Conservation (phyloP, 148 eudicot genomes). For the Salicornia ramosissima region DNA sequence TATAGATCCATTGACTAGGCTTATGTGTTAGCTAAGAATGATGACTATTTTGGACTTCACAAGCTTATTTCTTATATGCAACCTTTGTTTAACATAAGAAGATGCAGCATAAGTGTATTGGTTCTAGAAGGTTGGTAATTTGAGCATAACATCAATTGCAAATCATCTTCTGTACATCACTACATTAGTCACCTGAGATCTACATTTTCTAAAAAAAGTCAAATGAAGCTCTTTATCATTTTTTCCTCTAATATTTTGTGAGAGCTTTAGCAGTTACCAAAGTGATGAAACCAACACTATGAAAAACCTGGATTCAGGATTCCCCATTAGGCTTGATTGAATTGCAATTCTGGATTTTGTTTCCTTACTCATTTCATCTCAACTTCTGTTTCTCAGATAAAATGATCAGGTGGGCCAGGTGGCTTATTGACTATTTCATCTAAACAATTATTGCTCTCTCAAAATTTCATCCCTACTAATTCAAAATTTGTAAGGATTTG, state of each 20-base stretch:
- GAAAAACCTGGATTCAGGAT: not conserved
- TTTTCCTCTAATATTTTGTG: not conserved
- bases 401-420: not conserved
- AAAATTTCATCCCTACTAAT: no score
- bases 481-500: no score
- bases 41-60: not conserved
- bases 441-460: no score
- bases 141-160: not conserved
- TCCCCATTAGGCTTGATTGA: not conserved
- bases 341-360: not conserved
- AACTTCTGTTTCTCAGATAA: not conserved
- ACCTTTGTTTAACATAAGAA: not conserved
- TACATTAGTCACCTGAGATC: not conserved
- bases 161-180: not conserved
- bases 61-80: not conserved
- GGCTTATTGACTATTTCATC: not conserved
- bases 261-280: not conserved
- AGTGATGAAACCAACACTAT: not conserved
- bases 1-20: not conserved
- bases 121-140: not conserved
- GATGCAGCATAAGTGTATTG: not conserved
- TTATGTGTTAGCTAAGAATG: not conserved
- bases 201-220: not conserved
- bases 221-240: not conserved
- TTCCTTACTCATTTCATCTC: not conserved